Evolutionary conservation across 768 basidiomycete species (phyloP).

Genomic region (Phlebiopsis gigantea): DNA sequence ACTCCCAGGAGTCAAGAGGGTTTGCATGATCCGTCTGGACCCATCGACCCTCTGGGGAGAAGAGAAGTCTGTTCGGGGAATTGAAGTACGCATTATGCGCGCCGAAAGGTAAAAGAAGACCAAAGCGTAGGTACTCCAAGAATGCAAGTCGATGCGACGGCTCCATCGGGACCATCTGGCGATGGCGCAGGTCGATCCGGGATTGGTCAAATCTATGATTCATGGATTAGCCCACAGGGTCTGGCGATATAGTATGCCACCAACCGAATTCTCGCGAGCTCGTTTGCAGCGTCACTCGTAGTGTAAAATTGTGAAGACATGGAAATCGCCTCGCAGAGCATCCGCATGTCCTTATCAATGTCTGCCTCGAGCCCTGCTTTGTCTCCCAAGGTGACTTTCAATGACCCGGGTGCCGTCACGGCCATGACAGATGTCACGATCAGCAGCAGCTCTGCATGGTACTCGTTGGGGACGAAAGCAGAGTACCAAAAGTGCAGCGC

Average conservation of each 20-base stretch:
- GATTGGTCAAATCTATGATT: constrained; percentile 25
- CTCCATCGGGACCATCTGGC: constrained; percentile 26
- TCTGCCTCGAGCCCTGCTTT: neutral
- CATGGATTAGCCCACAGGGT: neutral
- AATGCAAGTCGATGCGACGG: constrained; percentile 43
- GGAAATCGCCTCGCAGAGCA: neutral
- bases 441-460: constrained; percentile 9
- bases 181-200: constrained; percentile 37
- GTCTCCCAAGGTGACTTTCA: neutral
- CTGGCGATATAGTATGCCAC: neutral
- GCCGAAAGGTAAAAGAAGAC: constrained; percentile 46
- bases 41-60: constrained; percentile 41
- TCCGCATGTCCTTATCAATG: neutral
- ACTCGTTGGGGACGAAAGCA: constrained; percentile 32
- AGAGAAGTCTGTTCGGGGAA: constrained; percentile 39
- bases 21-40: constrained; percentile 34
- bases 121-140: constrained; percentile 33
- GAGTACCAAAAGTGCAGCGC: constrained; percentile 49
- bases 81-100: constrained; percentile 37
- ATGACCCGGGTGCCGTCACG: neutral
- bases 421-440: neutral
- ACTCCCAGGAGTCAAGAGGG: constrained; percentile 50
- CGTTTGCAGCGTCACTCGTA: neutral
- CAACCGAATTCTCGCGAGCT: neutral
- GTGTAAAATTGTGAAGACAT: neutral